Base-by-base conservation (phyloP, 2,329 filamentous ascomycete species). In the Paraphaeosphaeria minitans region DNA sequence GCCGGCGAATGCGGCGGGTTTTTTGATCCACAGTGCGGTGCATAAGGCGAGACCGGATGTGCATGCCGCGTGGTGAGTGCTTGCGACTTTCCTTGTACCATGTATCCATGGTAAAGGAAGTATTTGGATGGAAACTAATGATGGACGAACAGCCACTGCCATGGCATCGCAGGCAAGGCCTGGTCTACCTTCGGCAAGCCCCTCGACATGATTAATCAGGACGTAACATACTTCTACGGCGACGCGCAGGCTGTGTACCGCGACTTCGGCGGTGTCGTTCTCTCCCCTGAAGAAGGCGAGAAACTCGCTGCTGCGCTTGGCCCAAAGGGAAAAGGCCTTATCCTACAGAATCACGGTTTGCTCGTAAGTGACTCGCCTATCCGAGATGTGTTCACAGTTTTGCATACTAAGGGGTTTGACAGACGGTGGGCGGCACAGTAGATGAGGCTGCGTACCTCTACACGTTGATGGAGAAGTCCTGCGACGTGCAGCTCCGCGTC, bases 361-460 rank as follows among this genome's bases (percentile, higher is more conserved):
- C 75, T 92, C 52, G 73, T 75, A 59, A 35, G 67, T 55, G 7
- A 48, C 27, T 21, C 35, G 0, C 6, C 33, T 16, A 12, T 2
- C 27, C 12, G 42, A 27, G 29, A 39, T 42, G 2, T n/a, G 13
- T 13, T 3, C 10, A 4, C n/a, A 29, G 9, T 6, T 7, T 6
- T 42, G 12, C 29, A 49, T 10, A 37, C 39, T 69, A 24, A 69
- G 35, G 9, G 4, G 4, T 8, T 19, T 12, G 29, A 12, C 6
- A 76, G 74, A 90, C 88, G 0, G 89, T 91, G 0, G 90, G 90
- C 4, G 68, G 75, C 7, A 92, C 89, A 0, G 89, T 92, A 2
- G 89, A 92, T 69, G 89, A 92, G 75, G 89, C 89, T 1, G 87
- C 86, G 0, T 92, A 88, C 73, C 74, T 91, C 53, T 89, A 91